Evolutionary conservation across 495 filamentous ascomycete species (phyloP).

Genomic region (Collariella sp.): DNA sequence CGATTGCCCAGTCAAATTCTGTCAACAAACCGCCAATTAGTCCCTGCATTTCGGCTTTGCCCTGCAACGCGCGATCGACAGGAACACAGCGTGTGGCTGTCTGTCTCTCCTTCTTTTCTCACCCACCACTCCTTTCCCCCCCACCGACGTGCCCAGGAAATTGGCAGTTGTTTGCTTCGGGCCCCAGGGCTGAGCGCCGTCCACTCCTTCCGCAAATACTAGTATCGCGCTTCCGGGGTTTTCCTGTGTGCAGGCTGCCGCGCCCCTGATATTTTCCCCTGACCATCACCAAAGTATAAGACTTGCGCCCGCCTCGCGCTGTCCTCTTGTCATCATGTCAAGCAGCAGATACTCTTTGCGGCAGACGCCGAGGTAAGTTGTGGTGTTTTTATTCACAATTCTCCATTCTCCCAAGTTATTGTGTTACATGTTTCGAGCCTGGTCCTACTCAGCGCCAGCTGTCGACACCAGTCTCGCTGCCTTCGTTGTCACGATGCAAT

Average conservation of each 20-base stretch:
- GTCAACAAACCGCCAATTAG: slow-evolving; percentile 3
- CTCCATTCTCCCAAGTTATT: background rate
- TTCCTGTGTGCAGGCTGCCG: background rate
- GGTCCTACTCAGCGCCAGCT: background rate
- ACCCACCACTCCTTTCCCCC: background rate
- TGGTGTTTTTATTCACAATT: background rate
- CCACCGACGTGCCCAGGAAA: background rate
- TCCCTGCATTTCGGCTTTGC: background rate
- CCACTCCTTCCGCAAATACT: slow-evolving; percentile 11
- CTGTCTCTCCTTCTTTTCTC: background rate
- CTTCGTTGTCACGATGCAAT: background rate
- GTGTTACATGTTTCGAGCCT: background rate
- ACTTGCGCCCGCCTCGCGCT: slow-evolving; percentile 12
- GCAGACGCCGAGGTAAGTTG: slow-evolving; percentile 44
- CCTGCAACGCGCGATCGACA: background rate
- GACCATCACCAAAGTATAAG: slow-evolving; percentile 12
- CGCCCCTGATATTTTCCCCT: background rate
- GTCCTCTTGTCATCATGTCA: slow-evolving; percentile 19
- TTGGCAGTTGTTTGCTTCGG: background rate
- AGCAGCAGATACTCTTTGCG: slow-evolving; percentile 37
- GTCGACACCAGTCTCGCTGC: background rate
- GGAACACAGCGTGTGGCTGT: background rate
- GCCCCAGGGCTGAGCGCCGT: background rate
- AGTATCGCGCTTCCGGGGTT: background rate
- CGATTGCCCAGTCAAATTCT: slow-evolving; percentile 6